A percentile compares a stretch with the other conserved stretches of the same genome.
Conservation (phyloP, 805 yeast species). For the Saturnispora halmiae region DNA sequence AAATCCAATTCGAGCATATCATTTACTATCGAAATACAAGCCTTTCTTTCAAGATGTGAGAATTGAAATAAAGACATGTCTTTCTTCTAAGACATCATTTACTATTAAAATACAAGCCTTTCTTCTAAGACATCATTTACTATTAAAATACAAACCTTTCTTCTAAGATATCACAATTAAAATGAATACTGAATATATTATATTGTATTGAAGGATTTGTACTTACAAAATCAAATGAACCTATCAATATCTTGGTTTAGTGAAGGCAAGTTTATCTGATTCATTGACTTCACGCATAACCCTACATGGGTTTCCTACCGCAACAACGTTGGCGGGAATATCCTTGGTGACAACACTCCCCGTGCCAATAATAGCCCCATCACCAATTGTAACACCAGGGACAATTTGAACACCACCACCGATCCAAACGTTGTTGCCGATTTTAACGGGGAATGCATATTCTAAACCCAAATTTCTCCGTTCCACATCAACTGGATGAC, state of each 20-base stretch:
- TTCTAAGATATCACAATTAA: no score
- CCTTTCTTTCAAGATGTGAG: no score
- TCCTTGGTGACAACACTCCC: constrained; percentile 55
- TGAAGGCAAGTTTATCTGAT: constrained; percentile 2
- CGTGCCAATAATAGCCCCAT: constrained; percentile 54
- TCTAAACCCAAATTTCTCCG: constrained; percentile 39
- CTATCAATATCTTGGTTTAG: constrained; percentile 1
- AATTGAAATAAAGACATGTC: no score
- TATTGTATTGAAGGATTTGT: no score
- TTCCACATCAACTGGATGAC: constrained; percentile 50
- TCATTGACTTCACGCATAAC: constrained; percentile 3
- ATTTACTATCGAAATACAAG: no score
- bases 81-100: no score
- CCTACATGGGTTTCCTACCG: constrained; percentile 48
- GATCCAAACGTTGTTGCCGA: constrained; percentile 64
- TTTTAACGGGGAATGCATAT: constrained; percentile 45
- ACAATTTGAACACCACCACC: constrained; percentile 46
- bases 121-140: no score
- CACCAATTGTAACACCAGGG: constrained; percentile 62
- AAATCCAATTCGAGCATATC: no score
- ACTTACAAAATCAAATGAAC: no score
- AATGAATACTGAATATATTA: no score
- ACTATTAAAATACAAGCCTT: no score
- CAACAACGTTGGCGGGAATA: constrained; percentile 46
- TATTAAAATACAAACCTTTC: no score